Evolutionary conservation across 495 filamentous ascomycete species (phyloP).

Genomic region (Podospora conica): DNA sequence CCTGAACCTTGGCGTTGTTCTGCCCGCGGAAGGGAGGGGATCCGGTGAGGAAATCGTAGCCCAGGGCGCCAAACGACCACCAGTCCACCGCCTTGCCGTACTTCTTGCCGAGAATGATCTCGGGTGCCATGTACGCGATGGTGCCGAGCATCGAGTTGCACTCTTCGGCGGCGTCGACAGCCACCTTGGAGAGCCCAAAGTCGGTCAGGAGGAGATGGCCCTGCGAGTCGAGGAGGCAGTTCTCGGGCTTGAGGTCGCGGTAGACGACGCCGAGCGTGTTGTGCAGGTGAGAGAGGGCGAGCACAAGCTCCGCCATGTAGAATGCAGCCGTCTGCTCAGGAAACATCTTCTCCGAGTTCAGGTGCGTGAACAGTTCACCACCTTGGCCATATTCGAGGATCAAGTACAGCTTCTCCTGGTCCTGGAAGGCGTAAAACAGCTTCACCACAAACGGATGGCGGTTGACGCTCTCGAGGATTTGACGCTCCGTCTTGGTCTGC

Average conservation of each 20-base stretch:
- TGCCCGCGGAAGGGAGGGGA: constrained; percentile 80
- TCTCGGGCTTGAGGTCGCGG: constrained; percentile 95
- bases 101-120: constrained; percentile 74
- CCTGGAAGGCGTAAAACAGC: constrained; percentile 96
- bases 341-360: constrained; percentile 88
- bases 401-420: constrained; percentile 93
- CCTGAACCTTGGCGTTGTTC: constrained; percentile 86
- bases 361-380: constrained; percentile 87
- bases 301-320: constrained; percentile 96
- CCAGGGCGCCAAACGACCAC: constrained; percentile 94
- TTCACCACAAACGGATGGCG: constrained; percentile 96
- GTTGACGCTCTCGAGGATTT: constrained; percentile 89
- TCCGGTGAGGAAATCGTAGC: constrained; percentile 87
- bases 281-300: constrained; percentile 90
- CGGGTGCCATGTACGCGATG: constrained; percentile 97
- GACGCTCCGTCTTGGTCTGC: constrained; percentile 94
- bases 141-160: constrained; percentile 90
- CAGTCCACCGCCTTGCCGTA: constrained; percentile 95
- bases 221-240: constrained; percentile 85
- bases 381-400: constrained; percentile 98
- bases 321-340: constrained; percentile 80
- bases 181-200: constrained; percentile 93
- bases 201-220: constrained; percentile 94
- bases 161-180: constrained; percentile 70
- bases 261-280: constrained; percentile 88